phyloP scores from a whole-genome alignment of 768 basidiomycete species.

The Mycena albidolilacea region DNA sequence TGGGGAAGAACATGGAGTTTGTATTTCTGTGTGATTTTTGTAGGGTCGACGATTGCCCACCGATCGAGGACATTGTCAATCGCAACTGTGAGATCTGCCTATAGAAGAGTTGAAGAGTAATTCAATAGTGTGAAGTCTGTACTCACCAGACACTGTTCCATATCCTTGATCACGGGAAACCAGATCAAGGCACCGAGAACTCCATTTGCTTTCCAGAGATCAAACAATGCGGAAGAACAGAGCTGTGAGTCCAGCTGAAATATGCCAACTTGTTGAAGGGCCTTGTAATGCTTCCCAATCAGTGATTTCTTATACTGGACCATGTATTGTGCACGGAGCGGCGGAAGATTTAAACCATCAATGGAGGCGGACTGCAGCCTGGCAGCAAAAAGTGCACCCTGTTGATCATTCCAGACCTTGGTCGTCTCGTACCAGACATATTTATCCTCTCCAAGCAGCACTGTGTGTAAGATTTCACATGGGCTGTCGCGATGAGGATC shows the following conservation, averaged over 20 bases:
- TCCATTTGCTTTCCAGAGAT: too few species aligned
- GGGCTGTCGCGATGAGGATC: conserved; percentile 22
- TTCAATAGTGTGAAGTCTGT: conserved; percentile 3
- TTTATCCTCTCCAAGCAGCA: conserved; percentile 14
- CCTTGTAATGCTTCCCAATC: background rate
- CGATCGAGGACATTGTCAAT: background rate
- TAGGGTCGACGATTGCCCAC: too few species aligned
- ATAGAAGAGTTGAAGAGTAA: background rate
- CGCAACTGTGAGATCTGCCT: background rate
- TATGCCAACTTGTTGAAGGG: background rate
- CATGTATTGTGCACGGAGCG: background rate
- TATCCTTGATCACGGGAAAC: conserved; percentile 4
- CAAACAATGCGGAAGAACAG: background rate
- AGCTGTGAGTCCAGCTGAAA: conserved; percentile 7
- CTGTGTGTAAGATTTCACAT: conserved; percentile 37
- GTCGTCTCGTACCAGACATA: too few species aligned
- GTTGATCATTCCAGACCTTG: conserved; percentile 6
- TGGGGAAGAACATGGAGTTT: conserved; percentile 3
- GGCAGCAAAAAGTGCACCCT: conserved; percentile 45
- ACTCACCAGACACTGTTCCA: conserved; percentile 4
- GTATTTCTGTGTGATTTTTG: too few species aligned
- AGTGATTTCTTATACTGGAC: conserved; percentile 7
- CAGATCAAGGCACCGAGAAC: background rate
- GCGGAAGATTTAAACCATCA: background rate
- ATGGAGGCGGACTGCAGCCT: conserved; percentile 20